Evolutionary conservation across 2,329 filamentous ascomycete species (phyloP).

Genomic region (Aspergillus transmontanensis): DNA sequence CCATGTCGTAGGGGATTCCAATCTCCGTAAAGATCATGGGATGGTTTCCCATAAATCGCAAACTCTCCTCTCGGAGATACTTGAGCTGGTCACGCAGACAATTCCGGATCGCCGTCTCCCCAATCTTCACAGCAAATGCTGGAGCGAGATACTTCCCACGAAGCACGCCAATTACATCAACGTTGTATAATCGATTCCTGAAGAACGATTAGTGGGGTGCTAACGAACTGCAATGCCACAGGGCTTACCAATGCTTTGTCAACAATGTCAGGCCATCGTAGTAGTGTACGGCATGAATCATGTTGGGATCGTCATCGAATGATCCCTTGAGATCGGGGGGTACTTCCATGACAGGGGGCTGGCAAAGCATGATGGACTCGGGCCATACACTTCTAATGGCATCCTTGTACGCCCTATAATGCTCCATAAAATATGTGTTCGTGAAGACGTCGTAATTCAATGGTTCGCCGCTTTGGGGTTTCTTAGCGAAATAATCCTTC

Average conservation of each 20-base stretch:
- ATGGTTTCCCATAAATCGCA: constrained; percentile 84
- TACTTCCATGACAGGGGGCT: constrained; percentile 88
- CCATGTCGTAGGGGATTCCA: constrained; percentile 98
- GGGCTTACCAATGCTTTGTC: constrained; percentile 83
- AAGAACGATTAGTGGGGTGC: constrained; percentile 18
- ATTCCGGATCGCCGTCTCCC: constrained; percentile 91
- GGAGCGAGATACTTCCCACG: constrained; percentile 86
- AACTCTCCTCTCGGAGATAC: constrained; percentile 79
- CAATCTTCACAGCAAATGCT: constrained; percentile 88
- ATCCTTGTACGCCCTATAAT: constrained; percentile 75
- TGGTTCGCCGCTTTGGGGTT: constrained; percentile 70
- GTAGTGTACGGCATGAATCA: constrained; percentile 93
- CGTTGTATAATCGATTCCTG: constrained; percentile 89
- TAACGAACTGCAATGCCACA: constrained; percentile 7
- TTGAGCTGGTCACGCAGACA: constrained; percentile 86
- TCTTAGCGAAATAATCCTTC: constrained; percentile 85
- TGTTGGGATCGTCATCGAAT: constrained; percentile 80
- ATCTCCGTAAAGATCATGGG: constrained; percentile 93
- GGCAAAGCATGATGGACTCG: constrained; percentile 83
- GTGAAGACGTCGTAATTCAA: constrained; percentile 86
- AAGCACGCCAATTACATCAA: constrained; percentile 90
- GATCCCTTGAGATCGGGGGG: constrained; percentile 87
- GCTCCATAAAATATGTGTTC: constrained; percentile 86
- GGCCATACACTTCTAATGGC: constrained; percentile 76
- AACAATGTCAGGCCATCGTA: constrained; percentile 96